Percentiles rank a stretch among this genome's conserved stretches.
phyloP scores from a whole-genome alignment of 805 yeast genomes.

The Saturnispora ahearnii region DNA sequence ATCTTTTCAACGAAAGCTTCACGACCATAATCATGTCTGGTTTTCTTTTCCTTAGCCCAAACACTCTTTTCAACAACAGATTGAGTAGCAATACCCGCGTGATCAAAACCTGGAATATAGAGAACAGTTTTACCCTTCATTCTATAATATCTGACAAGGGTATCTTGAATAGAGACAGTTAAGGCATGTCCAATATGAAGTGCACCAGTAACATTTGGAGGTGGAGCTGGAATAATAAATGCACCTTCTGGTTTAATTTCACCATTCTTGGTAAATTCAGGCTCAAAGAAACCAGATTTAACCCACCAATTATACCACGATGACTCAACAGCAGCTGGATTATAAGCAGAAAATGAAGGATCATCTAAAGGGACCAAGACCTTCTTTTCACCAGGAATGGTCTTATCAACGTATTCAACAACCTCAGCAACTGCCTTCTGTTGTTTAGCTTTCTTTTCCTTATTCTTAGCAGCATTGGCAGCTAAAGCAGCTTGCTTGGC shows the following conservation, averaged over 20 bases:
- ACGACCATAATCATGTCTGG: slow-evolving; percentile 94
- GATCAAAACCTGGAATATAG: slow-evolving; percentile 95
- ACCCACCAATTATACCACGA: slow-evolving; percentile 99
- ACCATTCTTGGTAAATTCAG: slow-evolving; percentile 72
- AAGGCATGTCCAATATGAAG: slow-evolving; percentile 97
- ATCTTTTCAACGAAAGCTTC: slow-evolving; percentile 80
- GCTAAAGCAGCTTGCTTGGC: slow-evolving; percentile 59
- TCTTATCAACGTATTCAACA: slow-evolving; percentile 80
- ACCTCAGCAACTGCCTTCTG: slow-evolving; percentile 62
- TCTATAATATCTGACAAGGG: slow-evolving; percentile 87
- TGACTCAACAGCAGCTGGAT: slow-evolving; percentile 86
- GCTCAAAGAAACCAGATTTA: slow-evolving; percentile 77
- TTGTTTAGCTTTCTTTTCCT: slow-evolving; percentile 55
- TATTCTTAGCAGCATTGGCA: slow-evolving; percentile 34
- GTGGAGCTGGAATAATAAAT: slow-evolving; percentile 95
- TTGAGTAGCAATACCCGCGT: slow-evolving; percentile 98
- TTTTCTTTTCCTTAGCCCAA: slow-evolving; percentile 78
- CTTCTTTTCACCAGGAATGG: slow-evolving; percentile 88
- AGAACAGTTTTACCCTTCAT: slow-evolving; percentile 94
- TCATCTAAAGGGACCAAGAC: slow-evolving; percentile 78
- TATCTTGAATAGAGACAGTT: slow-evolving; percentile 89
- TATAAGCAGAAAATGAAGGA: slow-evolving; percentile 89
- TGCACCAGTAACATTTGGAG: slow-evolving; percentile 98
- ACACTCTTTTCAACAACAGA: slow-evolving; percentile 95
- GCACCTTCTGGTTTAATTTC: slow-evolving; percentile 69